These are phyloP conservation scores for Mortierella sp. DNA, from an alignment of 371 early-diverging fungal genomes.

Conservation along the genomic window DNA sequence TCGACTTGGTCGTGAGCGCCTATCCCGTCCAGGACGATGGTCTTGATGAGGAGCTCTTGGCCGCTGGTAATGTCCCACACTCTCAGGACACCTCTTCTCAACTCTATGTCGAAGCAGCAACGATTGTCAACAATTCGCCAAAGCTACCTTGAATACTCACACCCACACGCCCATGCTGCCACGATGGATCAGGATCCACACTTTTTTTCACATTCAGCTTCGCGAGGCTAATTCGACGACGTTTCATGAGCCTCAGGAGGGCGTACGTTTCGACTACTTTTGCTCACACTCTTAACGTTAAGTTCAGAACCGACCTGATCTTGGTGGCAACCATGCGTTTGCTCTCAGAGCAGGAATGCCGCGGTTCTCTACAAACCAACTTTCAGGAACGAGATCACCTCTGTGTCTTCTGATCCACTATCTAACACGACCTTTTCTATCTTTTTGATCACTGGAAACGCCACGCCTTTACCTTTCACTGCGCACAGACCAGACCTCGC, in stretches of 20 bases:
- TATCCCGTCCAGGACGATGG: constrained; percentile 68
- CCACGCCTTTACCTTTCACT: neutral
- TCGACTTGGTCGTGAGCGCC: constrained; percentile 82
- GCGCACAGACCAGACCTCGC: constrained; percentile 48
- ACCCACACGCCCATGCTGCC: neutral
- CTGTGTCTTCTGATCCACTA: too few species aligned
- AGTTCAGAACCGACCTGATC: neutral
- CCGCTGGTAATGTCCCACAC: constrained; percentile 28
- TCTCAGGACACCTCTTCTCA: neutral
- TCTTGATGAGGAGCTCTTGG: constrained; percentile 57
- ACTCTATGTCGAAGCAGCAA: neutral
- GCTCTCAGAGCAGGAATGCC: neutral
- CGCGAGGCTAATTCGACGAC: neutral
- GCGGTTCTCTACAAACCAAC: neutral
- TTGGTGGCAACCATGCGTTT: neutral
- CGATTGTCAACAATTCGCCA: neutral
- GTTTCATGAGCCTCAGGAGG: neutral
- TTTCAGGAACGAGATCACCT: neutral
- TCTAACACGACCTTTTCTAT: too few species aligned
- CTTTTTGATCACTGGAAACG: too few species aligned
- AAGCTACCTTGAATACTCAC: too few species aligned
- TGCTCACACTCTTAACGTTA: neutral
- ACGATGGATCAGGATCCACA: neutral
- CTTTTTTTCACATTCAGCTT: neutral
- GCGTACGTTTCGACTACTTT: neutral